Conservation (phyloP, 176 grass and related monocot species). For the Eleusine coracana region DNA sequence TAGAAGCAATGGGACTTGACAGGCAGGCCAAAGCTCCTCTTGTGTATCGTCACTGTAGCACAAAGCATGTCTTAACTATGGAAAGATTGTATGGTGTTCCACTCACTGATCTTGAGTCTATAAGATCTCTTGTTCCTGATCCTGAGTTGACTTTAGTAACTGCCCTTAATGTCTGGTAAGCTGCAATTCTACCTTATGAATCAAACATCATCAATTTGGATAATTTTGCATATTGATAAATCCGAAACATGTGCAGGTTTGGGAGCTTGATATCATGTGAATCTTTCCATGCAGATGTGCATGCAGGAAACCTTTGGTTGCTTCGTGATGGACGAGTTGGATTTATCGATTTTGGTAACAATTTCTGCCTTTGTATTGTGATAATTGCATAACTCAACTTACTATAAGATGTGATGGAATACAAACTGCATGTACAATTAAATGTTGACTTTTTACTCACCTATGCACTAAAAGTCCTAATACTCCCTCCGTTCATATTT, state of each 20-base stretch:
- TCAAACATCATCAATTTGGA: not conserved
- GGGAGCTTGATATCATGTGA: constrained; percentile 94
- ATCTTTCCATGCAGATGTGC: constrained; percentile 93
- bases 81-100: constrained; percentile 98
- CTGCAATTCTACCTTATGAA: not conserved
- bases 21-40: constrained; percentile 90
- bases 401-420: not conserved
- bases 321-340: constrained; percentile 91
- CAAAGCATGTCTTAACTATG: constrained; percentile 84
- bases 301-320: constrained; percentile 97
- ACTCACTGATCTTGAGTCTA: constrained; percentile 94
- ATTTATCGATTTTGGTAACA: constrained; percentile 94
- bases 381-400: not conserved
- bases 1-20: constrained; percentile 82
- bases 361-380: not conserved
- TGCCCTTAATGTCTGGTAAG: constrained; percentile 95
- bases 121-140: constrained; percentile 89
- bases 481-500: too few species aligned
- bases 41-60: constrained; percentile 86
- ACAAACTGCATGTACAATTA: not conserved
- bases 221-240: constrained; percentile 27
- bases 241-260: constrained; percentile 65
- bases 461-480: not conserved
- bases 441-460: not conserved
- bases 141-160: constrained; percentile 87